Evolutionary conservation across 2,329 filamentous ascomycete genomes (phyloP).

Genomic region (Ophiostoma ips): DNA sequence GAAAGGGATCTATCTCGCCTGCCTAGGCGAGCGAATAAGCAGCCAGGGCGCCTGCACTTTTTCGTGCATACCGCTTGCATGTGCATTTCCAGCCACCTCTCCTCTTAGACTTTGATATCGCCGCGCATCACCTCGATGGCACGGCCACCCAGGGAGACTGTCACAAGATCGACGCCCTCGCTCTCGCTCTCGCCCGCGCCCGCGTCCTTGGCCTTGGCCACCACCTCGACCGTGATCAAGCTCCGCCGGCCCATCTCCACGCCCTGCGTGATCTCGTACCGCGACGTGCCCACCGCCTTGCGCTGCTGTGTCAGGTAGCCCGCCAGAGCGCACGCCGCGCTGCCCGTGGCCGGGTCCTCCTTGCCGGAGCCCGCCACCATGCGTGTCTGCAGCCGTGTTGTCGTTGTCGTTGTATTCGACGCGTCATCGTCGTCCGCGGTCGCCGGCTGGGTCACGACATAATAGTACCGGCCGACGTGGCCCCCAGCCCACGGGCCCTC

Average conservation of each 20-base stretch:
- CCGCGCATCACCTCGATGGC: slow-evolving; percentile 20
- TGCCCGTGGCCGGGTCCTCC: slow-evolving; percentile 51
- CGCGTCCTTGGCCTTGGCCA: not conserved
- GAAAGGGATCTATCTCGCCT: too few relatives aligned
- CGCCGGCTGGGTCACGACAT: slow-evolving; percentile 24
- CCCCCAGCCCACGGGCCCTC: slow-evolving; percentile 37
- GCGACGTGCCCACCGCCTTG: slow-evolving; percentile 16
- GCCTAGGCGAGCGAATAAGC: too few relatives aligned
- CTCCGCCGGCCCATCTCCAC: slow-evolving; percentile 52
- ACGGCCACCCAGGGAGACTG: slow-evolving; percentile 18
- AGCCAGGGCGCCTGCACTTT: too few relatives aligned
- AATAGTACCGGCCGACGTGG: slow-evolving; percentile 46
- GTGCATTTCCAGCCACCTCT: too few relatives aligned
- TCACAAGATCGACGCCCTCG: slow-evolving; percentile 13
- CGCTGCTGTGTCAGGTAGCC: slow-evolving; percentile 37
- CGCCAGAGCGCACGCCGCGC: slow-evolving; percentile 43
- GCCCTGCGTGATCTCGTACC: slow-evolving; percentile 46
- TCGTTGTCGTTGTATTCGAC: too few relatives aligned
- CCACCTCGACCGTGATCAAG: slow-evolving; percentile 34
- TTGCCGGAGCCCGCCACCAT: slow-evolving; percentile 38
- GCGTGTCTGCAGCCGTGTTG: slow-evolving; percentile 35
- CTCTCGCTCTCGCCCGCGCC: slow-evolving; percentile 5
- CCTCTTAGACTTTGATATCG: slow-evolving; percentile 6
- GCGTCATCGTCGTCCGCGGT: slow-evolving; percentile 8
- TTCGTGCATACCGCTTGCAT: not conserved